phyloP scores from a whole-genome alignment of 1,139 yeast genomes.

The Tardiomyces blankii region DNA sequence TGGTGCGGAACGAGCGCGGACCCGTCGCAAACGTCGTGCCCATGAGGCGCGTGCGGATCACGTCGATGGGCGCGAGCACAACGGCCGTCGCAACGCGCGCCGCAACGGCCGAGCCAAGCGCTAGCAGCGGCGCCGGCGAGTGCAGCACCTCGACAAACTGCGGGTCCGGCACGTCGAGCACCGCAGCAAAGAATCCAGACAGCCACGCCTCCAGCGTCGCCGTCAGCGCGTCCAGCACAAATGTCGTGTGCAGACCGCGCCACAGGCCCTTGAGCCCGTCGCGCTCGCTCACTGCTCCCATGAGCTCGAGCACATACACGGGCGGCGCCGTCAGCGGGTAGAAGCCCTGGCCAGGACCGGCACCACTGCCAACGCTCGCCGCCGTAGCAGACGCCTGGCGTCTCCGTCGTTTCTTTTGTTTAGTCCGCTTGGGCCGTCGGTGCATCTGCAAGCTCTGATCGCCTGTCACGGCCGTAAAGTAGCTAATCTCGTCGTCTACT shows the following conservation, averaged over 20 bases:
- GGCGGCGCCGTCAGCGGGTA: constrained; percentile 44
- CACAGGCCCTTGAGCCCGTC: constrained; percentile 83
- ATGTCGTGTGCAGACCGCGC: constrained; percentile 80
- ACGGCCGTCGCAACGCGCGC: constrained; percentile 70
- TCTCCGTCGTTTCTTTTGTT: too few species aligned
- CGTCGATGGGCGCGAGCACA: constrained; percentile 70
- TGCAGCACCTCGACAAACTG: constrained; percentile 74
- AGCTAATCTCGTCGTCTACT: constrained; percentile 36
- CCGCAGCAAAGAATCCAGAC: constrained; percentile 74
- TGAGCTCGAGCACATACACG: constrained; percentile 57
- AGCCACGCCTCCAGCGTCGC: constrained; percentile 86
- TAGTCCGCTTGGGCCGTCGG: not conserved
- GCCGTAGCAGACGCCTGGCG: constrained; percentile 1
- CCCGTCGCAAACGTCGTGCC: constrained; percentile 39
- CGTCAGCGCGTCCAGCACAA: constrained; percentile 62
- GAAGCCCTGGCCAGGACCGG: constrained; percentile 3
- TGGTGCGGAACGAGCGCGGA: constrained; percentile 29
- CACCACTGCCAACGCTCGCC: not conserved
- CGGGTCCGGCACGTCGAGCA: constrained; percentile 84
- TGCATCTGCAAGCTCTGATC: constrained; percentile 7
- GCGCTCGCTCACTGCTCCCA: constrained; percentile 54
- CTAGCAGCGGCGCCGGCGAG: constrained; percentile 62
- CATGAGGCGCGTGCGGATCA: constrained; percentile 67
- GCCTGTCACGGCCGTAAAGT: constrained; percentile 33
- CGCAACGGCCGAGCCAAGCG: constrained; percentile 54